A percentile compares a stretch with the other conserved stretches of the same genome.
These are phyloP conservation scores for Ophiostoma tasmaniense DNA, from an alignment of 2,329 filamentous ascomycete genomes.

Conservation along the genomic window DNA sequence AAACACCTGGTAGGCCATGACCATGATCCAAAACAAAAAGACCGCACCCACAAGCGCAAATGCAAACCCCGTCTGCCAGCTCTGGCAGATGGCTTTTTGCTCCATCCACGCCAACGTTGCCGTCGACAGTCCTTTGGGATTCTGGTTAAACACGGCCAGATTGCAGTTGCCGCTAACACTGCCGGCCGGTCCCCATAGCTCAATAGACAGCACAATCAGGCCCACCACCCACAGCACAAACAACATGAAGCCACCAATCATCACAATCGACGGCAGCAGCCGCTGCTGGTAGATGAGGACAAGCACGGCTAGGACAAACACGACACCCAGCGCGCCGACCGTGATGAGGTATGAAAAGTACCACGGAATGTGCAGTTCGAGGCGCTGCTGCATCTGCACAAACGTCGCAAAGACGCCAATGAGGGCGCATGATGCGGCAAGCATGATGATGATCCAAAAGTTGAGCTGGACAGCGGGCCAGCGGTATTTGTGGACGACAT, in stretches of 20 bases:
- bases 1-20: slow-evolving; percentile 60
- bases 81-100: slow-evolving; percentile 55
- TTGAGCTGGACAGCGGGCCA: slow-evolving; percentile 62
- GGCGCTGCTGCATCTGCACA: slow-evolving; percentile 47
- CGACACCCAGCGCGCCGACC: slow-evolving; percentile 48
- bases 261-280: slow-evolving; percentile 52
- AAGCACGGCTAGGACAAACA: slow-evolving; percentile 59
- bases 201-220: slow-evolving; percentile 51
- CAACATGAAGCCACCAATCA: slow-evolving; percentile 56
- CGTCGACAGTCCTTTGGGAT: slow-evolving; percentile 42
- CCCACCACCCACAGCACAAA: slow-evolving; percentile 62
- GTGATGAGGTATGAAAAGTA: slow-evolving; percentile 61
- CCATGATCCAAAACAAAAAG: slow-evolving; percentile 60
- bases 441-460: slow-evolving; percentile 59
- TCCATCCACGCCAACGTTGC: slow-evolving; percentile 55
- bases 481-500: slow-evolving; percentile 49
- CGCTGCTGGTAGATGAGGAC: slow-evolving; percentile 53
- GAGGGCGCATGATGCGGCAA: slow-evolving; percentile 49
- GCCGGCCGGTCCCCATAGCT: slow-evolving; percentile 54
- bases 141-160: slow-evolving; percentile 45
- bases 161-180: slow-evolving; percentile 53
- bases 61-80: slow-evolving; percentile 57
- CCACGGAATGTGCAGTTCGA: slow-evolving; percentile 52
- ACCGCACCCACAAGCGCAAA: slow-evolving; percentile 52
- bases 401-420: slow-evolving; percentile 55